Percentiles rank a stretch among this genome's conserved stretches.
Evolutionary conservation across 1,284 basidiomycete genomes (phyloP).

Genomic region (Austropuccinia psidii): DNA sequence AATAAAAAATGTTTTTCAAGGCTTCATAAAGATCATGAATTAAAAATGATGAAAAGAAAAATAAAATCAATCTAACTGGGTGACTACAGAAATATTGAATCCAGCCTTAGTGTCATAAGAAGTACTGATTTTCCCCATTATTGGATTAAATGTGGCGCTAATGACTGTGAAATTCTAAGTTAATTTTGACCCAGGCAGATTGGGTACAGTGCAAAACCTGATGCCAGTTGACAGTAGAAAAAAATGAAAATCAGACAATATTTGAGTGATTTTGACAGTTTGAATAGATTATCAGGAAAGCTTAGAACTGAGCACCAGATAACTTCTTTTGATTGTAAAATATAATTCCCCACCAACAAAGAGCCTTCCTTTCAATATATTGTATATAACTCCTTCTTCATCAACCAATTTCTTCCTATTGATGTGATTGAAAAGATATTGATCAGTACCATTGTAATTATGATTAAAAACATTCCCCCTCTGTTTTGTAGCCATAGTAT

Average conservation of each 20-base stretch:
- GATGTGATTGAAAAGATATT: too few species aligned
- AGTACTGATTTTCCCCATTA: conserved; percentile 85
- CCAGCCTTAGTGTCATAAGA: conserved; percentile 85
- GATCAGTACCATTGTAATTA: too few species aligned
- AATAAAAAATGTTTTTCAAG: too few species aligned
- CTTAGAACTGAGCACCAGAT: conserved; percentile 65
- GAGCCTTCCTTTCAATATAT: conserved; percentile 69
- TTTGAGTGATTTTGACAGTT: not conserved
- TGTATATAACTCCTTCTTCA: conserved; percentile 80
- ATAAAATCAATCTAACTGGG: conserved; percentile 54
- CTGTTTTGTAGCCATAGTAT: too few species aligned
- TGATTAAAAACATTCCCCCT: too few species aligned
- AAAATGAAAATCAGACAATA: conserved; percentile 19
- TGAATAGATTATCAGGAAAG: not conserved
- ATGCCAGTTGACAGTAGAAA: conserved; percentile 77
- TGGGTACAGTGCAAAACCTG: conserved; percentile 80
- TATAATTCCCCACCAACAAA: conserved; percentile 91
- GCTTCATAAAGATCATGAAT: too few species aligned
- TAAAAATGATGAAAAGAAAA: too few species aligned
- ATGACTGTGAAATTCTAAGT: conserved; percentile 73
- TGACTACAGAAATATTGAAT: conserved; percentile 74
- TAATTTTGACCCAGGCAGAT: conserved; percentile 57
- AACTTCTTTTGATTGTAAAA: conserved; percentile 81
- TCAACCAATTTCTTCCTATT: conserved; percentile 62
- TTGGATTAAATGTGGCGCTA: conserved; percentile 88